These are phyloP conservation scores for Rosa lucieae DNA, from an alignment of 306 rosid genomes.

Conservation along the genomic window DNA sequence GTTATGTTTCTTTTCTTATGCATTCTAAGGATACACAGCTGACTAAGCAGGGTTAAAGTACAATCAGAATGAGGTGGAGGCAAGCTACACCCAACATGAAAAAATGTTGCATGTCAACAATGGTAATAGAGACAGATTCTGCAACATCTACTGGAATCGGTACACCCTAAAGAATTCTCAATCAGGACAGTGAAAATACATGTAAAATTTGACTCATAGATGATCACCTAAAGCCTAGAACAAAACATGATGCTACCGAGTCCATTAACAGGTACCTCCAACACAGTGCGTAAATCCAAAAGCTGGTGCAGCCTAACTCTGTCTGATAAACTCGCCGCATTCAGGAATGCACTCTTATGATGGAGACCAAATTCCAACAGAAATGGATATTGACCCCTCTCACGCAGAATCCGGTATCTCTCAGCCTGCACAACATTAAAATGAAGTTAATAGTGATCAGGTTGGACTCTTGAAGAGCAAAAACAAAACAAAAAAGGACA, in stretches of 20 bases:
- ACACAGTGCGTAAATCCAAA: background rate
- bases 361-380: background rate
- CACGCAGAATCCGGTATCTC: background rate
- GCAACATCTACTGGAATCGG: background rate
- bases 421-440: background rate
- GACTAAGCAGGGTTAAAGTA: slow-evolving; percentile 61
- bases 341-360: background rate
- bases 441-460: no score
- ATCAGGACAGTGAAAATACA: no score
- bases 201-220: background rate
- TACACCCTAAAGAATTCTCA: no score
- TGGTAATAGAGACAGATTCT: slow-evolving; percentile 42
- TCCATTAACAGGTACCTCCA: background rate
- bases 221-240: background rate
- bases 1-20: slow-evolving; percentile 21
- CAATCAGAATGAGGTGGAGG: slow-evolving; percentile 55
- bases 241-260: background rate
- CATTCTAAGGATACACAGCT: slow-evolving; percentile 73
- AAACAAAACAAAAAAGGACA: no score
- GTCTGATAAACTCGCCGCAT: background rate
- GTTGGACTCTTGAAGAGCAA: background rate
- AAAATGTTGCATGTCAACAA: slow-evolving; percentile 56
- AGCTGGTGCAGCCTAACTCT: background rate
- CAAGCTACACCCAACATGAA: slow-evolving; percentile 44
- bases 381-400: background rate